Evolutionary conservation across 2,329 filamentous ascomycete genomes (phyloP).

Genomic region (Zalaria sp.): DNA sequence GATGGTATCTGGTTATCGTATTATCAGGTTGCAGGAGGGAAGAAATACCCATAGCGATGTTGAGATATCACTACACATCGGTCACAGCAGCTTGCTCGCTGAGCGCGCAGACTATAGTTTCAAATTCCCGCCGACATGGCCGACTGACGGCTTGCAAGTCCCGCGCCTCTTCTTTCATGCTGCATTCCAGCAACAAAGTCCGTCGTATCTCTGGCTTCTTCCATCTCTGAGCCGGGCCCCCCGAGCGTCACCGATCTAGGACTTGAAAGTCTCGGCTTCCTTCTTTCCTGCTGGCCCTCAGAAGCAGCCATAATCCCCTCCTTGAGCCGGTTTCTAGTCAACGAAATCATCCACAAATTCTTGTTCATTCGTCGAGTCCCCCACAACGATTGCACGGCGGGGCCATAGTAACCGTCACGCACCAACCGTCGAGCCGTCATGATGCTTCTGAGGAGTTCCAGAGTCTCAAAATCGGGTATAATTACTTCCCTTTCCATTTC

Average conservation of each 20-base stretch:
- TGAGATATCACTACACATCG: not conserved
- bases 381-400: conserved; percentile 15
- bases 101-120: no score
- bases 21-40: not conserved
- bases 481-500: conserved; percentile 19
- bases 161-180: no score
- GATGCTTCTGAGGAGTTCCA: conserved; percentile 23
- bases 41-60: not conserved
- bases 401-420: conserved; percentile 8
- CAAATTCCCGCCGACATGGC: no score
- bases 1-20: not conserved
- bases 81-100: not conserved
- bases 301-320: not conserved
- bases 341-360: conserved; percentile 12
- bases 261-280: not conserved
- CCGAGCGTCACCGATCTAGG: not conserved
- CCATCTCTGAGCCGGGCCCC: not conserved
- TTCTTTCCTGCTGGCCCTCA: not conserved
- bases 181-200: no score
- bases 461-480: conserved; percentile 25
- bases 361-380: conserved; percentile 20
- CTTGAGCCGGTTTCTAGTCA: no score
- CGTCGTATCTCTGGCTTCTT: not conserved
- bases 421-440: conserved; percentile 14
- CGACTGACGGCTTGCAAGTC: no score